These are phyloP conservation scores for Ogataea trehalophila DNA, from an alignment of 805 yeast genomes.

Conservation along the genomic window DNA sequence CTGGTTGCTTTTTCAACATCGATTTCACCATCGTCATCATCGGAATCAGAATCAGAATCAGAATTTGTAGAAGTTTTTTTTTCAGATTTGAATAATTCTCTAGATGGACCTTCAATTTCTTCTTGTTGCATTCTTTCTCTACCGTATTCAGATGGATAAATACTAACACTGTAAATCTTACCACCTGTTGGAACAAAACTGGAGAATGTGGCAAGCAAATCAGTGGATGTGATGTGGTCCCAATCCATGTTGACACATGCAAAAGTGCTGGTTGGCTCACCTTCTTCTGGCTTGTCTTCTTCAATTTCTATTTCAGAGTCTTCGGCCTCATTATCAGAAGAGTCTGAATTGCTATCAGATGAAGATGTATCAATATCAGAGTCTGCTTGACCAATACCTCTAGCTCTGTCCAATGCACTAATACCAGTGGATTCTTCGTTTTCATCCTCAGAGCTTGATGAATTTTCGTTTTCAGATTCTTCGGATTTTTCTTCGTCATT, in stretches of 20 bases:
- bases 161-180: conserved; percentile 56
- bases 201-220: conserved; percentile 81
- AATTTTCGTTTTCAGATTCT: conserved; percentile 35
- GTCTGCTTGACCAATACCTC: conserved; percentile 50
- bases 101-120: conserved; percentile 89
- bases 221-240: conserved; percentile 89
- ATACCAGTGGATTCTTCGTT: conserved; percentile 18
- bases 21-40: conserved; percentile 42
- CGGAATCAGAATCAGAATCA: conserved; percentile 27
- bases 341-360: conserved; percentile 39
- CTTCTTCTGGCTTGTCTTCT: conserved; percentile 65
- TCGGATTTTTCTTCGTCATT: conserved; percentile 23
- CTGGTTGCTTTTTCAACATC: conserved; percentile 51
- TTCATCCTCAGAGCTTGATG: conserved; percentile 42
- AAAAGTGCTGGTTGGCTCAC: conserved; percentile 75
- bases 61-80: conserved; percentile 34
- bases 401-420: conserved; percentile 40
- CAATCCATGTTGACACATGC: conserved; percentile 97
- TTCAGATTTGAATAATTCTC: conserved; percentile 61
- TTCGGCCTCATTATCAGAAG: conserved; percentile 36
- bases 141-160: conserved; percentile 90
- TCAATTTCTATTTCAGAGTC: conserved; percentile 53
- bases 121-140: conserved; percentile 87
- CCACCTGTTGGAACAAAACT: conserved; percentile 82
- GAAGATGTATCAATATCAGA: conserved; percentile 27